Evolutionary conservation across 2,329 filamentous ascomycete species (phyloP).

Genomic region (Trichophyton rubrum): DNA sequence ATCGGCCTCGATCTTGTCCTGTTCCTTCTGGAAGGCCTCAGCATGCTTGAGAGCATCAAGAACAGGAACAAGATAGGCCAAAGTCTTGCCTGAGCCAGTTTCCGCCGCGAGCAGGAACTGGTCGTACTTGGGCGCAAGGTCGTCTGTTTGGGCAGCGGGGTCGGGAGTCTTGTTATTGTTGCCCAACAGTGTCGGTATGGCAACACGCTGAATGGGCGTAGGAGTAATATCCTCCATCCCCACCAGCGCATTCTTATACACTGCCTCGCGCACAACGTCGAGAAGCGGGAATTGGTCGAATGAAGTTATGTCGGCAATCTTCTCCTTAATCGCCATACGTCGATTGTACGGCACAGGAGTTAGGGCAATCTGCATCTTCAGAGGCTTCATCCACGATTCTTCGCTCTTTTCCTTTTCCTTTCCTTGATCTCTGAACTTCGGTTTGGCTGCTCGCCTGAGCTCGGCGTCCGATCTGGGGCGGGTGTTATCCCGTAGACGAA

Average conservation of each 20-base stretch:
- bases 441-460: slow-evolving; percentile 28
- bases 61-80: slow-evolving; percentile 78
- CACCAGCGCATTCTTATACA: slow-evolving; percentile 60
- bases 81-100: slow-evolving; percentile 91
- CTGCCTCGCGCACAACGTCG: slow-evolving; percentile 56
- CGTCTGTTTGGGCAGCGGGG: slow-evolving; percentile 16
- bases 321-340: slow-evolving; percentile 48
- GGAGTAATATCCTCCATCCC: slow-evolving; percentile 64
- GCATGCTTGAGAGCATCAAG: slow-evolving; percentile 74
- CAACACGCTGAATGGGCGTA: slow-evolving; percentile 78
- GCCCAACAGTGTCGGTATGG: slow-evolving; percentile 64
- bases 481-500: slow-evolving; percentile 25
- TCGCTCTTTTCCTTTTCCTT: slow-evolving; percentile 33
- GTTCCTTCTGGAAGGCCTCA: slow-evolving; percentile 52
- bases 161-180: slow-evolving; percentile 16
- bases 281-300: slow-evolving; percentile 74
- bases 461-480: slow-evolving; percentile 30
- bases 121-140: slow-evolving; percentile 39
- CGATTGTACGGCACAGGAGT: slow-evolving; percentile 64
- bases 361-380: slow-evolving; percentile 86
- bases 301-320: slow-evolving; percentile 53
- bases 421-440: slow-evolving; percentile 20
- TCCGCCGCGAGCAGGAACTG: slow-evolving; percentile 82
- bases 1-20: slow-evolving; percentile 40
- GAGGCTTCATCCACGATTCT: slow-evolving; percentile 55